phyloP scores from a whole-genome alignment of 345 rosid species.

The Dovyalis caffra region DNA sequence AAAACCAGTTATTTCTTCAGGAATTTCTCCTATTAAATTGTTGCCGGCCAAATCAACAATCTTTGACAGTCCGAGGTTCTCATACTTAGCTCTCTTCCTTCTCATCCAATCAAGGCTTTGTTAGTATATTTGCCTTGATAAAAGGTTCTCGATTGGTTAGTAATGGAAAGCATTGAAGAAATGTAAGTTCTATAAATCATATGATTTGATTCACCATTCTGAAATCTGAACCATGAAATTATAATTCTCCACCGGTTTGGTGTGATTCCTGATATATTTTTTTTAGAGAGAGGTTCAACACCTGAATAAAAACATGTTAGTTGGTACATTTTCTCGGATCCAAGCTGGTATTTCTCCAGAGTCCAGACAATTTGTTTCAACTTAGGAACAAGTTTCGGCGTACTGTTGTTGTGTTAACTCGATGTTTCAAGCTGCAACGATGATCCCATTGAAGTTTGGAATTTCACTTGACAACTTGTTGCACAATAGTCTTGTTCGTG shows the following conservation, averaged over 20 bases:
- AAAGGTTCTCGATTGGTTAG: too few relatives aligned
- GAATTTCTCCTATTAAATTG: neutral
- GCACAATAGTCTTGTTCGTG: neutral
- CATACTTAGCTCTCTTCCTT: neutral
- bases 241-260: slow-evolving; percentile 12
- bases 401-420: slow-evolving; percentile 10
- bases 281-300: slow-evolving; percentile 8
- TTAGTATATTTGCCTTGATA: too few relatives aligned
- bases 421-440: neutral
- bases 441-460: slow-evolving; percentile 10
- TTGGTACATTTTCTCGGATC: slow-evolving; percentile 15
- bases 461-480: slow-evolving; percentile 19
- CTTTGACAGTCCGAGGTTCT: too few relatives aligned
- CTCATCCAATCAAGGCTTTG: neutral
- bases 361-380: slow-evolving; percentile 2
- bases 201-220: neutral
- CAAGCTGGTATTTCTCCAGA: slow-evolving; percentile 11
- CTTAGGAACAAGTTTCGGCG: slow-evolving; percentile 9
- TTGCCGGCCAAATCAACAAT: neutral
- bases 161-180: too few relatives aligned
- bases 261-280: slow-evolving; percentile 2
- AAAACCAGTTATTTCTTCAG: neutral
- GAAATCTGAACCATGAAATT: neutral
- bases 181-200: too few relatives aligned
- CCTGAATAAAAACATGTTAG: too few relatives aligned